phyloP scores from a whole-genome alignment of 1,284 basidiomycete species.

The Polyporus tsugae region DNA sequence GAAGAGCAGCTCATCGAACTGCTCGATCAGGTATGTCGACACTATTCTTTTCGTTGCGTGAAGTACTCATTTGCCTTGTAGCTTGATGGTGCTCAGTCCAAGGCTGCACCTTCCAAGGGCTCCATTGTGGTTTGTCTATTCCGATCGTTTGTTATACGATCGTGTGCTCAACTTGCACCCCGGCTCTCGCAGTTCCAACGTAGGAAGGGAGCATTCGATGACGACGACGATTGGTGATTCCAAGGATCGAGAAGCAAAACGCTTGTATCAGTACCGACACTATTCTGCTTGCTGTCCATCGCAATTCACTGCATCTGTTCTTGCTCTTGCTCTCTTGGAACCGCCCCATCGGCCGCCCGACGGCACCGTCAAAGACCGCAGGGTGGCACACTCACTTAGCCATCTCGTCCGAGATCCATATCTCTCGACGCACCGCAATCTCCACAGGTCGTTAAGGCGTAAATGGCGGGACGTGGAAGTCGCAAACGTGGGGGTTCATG shows the following conservation, averaged over 20 bases:
- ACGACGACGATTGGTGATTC: slow-evolving; percentile 69
- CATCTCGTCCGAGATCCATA: neutral
- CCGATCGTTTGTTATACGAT: neutral
- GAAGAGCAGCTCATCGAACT: slow-evolving; percentile 92
- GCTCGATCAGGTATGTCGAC: slow-evolving; percentile 82
- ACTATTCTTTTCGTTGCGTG: neutral
- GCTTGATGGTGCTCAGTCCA: slow-evolving; percentile 75
- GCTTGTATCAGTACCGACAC: slow-evolving; percentile 5
- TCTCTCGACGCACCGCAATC: neutral
- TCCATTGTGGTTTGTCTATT: slow-evolving; percentile 69
- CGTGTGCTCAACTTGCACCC: slow-evolving; percentile 1
- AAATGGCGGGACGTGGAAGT: neutral
- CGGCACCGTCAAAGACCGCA: slow-evolving; percentile 1
- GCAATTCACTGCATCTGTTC: neutral
- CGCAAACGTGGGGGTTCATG: neutral
- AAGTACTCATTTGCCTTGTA: slow-evolving; percentile 38
- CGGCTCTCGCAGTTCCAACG: slow-evolving; percentile 69
- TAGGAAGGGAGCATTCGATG: slow-evolving; percentile 69
- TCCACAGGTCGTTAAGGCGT: neutral
- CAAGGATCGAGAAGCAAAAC: neutral
- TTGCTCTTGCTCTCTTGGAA: neutral
- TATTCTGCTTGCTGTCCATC: slow-evolving; percentile 1
- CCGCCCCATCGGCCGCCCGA: neutral
- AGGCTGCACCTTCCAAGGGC: slow-evolving; percentile 61
- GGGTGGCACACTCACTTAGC: neutral